Conservation (phyloP, 1,284 basidiomycete genomes). For the Papiliotrema flavescens region DNA sequence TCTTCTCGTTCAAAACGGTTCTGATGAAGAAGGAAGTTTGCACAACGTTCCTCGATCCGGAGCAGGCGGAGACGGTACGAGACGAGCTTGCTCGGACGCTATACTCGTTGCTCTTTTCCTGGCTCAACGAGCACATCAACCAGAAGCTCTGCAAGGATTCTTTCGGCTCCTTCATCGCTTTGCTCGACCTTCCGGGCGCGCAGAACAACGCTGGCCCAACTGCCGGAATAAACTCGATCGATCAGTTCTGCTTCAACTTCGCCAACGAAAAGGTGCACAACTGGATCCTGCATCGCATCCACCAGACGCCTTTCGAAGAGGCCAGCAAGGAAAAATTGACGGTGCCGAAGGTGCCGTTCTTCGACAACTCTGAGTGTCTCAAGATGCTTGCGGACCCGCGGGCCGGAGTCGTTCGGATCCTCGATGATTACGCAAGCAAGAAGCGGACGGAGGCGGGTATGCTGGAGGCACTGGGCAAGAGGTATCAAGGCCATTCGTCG, state of each 20-base stretch:
- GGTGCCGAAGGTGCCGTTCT: conserved; percentile 61
- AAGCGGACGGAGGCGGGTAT: conserved; percentile 92
- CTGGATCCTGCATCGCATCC: conserved; percentile 71
- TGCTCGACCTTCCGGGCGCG: conserved; percentile 92
- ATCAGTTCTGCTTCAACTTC: conserved; percentile 95
- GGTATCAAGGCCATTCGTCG: conserved; percentile 87
- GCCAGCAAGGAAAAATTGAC: conserved; percentile 82
- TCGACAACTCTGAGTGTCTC: conserved; percentile 87
- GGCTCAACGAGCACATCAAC: conserved; percentile 96
- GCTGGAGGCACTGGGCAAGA: conserved; percentile 89
- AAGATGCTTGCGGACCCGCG: conserved; percentile 81
- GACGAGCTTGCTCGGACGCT: conserved; percentile 91
- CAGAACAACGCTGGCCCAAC: conserved; percentile 69
- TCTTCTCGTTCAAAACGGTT: conserved; percentile 87
- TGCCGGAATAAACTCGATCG: conserved; percentile 79
- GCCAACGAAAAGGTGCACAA: conserved; percentile 86
- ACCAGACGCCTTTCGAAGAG: conserved; percentile 70
- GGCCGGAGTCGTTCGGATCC: conserved; percentile 90
- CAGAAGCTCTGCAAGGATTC: conserved; percentile 88
- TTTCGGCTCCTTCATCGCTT: conserved; percentile 85
- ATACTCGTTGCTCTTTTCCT: conserved; percentile 91
- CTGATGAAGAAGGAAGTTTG: conserved; percentile 91
- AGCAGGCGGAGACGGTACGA: conserved; percentile 84
- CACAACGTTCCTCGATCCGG: conserved; percentile 91
- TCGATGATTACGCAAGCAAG: conserved; percentile 90